Conservation (phyloP, 257 asterid species). For the Cruciata laevipes region DNA sequence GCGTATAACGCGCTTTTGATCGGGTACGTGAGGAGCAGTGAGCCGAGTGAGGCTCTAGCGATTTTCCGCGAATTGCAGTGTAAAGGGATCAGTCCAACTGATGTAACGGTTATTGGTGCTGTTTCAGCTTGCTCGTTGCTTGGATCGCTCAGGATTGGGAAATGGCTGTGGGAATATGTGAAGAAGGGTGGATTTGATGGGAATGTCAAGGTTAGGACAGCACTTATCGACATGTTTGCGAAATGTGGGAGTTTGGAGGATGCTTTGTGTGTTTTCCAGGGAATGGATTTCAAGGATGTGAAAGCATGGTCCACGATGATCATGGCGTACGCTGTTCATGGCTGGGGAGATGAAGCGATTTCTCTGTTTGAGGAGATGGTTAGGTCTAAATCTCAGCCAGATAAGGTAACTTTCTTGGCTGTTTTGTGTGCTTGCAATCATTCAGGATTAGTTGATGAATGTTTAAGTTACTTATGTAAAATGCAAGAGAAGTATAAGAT, state of each 20-base stretch:
- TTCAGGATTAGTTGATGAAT: conserved; percentile 23
- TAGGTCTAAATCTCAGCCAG: conserved; percentile 19
- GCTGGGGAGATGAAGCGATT: conserved; percentile 26
- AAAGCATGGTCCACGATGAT: conserved; percentile 36
- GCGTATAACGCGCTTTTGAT: conserved; percentile 27
- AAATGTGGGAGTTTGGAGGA: conserved; percentile 37
- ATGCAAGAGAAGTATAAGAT: conserved; percentile 25
- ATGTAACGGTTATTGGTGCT: conserved; percentile 33
- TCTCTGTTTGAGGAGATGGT: conserved; percentile 27
- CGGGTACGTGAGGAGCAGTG: conserved; percentile 30
- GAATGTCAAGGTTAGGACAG: conserved; percentile 32
- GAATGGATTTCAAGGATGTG: conserved; percentile 27
- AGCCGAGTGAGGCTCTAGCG: conserved; percentile 27
- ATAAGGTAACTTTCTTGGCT: conserved; percentile 31
- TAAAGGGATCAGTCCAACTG: conserved; percentile 24
- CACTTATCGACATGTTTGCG: conserved; percentile 40
- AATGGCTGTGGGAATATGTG: conserved; percentile 29
- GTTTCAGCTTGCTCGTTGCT: conserved; percentile 32
- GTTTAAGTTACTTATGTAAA: conserved; percentile 19
- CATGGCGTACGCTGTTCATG: conserved; percentile 39
- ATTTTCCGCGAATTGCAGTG: conserved; percentile 28
- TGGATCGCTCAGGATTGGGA: conserved; percentile 30
- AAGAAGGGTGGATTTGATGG: conserved; percentile 27
- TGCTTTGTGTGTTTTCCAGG: conserved; percentile 25
- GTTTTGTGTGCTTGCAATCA: conserved; percentile 33